A percentile compares a stretch with the other conserved stretches of the same genome.
These are phyloP conservation scores for Blastobotrys raffinosifermentans DNA, from an alignment of 1,139 yeast genomes.

Conservation along the genomic window DNA sequence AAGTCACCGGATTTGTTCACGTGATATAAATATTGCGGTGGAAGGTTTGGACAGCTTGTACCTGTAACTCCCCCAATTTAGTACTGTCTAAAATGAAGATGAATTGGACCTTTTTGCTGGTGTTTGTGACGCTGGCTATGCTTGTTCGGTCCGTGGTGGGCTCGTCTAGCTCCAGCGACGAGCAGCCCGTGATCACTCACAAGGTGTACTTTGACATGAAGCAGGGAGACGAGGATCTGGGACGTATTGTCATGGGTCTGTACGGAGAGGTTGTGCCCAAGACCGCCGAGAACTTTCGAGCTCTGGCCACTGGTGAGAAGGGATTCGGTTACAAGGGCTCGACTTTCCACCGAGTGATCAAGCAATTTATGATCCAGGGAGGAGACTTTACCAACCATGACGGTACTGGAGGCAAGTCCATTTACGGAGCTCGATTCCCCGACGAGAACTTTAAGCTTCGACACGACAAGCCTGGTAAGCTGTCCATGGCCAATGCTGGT, in stretches of 20 bases:
- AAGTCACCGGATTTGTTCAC: too few relatives aligned
- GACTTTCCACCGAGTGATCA: constrained; percentile 89
- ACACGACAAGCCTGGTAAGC: constrained; percentile 65
- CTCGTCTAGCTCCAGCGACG: constrained; percentile 11
- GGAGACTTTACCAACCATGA: constrained; percentile 92
- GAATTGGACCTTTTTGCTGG: constrained; percentile 23
- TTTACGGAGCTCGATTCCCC: constrained; percentile 80
- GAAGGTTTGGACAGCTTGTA: too few relatives aligned
- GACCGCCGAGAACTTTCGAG: constrained; percentile 75
- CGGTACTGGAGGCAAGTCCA: constrained; percentile 95
- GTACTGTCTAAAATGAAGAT: constrained; percentile 17
- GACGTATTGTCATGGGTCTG: constrained; percentile 70
- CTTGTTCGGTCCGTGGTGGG: constrained; percentile 20
- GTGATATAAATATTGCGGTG: too few relatives aligned
- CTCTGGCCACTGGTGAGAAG: constrained; percentile 72
- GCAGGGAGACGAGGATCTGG: constrained; percentile 66
- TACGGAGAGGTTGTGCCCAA: constrained; percentile 89
- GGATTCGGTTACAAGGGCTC: constrained; percentile 81
- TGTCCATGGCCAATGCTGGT: constrained; percentile 97
- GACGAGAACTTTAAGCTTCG: constrained; percentile 83
- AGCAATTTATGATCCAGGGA: constrained; percentile 94
- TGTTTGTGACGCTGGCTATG: constrained; percentile 19
- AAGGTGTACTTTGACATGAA: constrained; percentile 83
- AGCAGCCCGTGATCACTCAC: constrained; percentile 56
- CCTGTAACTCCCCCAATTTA: constrained; percentile 1